phyloP scores from a whole-genome alignment of 768 basidiomycete species.

The Lyophyllum shimeji region DNA sequence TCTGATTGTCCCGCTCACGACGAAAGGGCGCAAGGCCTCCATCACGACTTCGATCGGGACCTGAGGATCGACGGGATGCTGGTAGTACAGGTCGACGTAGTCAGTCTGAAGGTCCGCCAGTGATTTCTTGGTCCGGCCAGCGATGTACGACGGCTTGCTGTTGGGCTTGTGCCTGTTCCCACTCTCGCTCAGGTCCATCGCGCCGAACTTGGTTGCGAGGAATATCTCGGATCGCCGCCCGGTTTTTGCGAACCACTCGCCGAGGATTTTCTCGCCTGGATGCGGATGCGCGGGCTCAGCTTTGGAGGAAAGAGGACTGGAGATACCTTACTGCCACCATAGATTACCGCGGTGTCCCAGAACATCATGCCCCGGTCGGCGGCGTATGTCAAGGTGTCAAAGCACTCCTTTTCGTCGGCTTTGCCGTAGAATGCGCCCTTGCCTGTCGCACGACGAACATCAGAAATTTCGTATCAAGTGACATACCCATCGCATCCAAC shows the following conservation, averaged over 20 bases:
- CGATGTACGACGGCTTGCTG: conserved; percentile 8
- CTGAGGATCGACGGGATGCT: conserved; percentile 33
- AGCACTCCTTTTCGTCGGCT: conserved; percentile 17
- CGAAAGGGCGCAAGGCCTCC: neutral
- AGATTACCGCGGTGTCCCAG: conserved; percentile 50
- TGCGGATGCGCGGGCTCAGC: neutral
- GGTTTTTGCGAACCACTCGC: neutral
- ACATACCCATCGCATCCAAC: conserved; percentile 24
- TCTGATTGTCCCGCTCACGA: conserved; percentile 24
- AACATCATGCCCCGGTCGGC: conserved; percentile 27
- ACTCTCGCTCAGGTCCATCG: neutral
- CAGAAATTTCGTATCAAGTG: neutral
- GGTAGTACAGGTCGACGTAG: conserved; percentile 4
- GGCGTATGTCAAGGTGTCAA: conserved; percentile 20
- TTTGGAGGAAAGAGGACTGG: neutral
- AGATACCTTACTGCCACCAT: conserved; percentile 32
- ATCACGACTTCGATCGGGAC: conserved; percentile 44
- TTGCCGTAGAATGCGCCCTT: conserved; percentile 24
- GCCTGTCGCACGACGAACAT: neutral
- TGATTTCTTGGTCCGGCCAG: neutral
- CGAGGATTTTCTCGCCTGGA: neutral
- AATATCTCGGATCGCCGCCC: conserved; percentile 2
- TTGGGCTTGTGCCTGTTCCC: neutral
- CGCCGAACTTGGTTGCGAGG: conserved; percentile 2
- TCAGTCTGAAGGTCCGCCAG: neutral